Base-by-base conservation (phyloP, 2,329 filamentous ascomycete genomes). In the Peltaster fructicola region DNA sequence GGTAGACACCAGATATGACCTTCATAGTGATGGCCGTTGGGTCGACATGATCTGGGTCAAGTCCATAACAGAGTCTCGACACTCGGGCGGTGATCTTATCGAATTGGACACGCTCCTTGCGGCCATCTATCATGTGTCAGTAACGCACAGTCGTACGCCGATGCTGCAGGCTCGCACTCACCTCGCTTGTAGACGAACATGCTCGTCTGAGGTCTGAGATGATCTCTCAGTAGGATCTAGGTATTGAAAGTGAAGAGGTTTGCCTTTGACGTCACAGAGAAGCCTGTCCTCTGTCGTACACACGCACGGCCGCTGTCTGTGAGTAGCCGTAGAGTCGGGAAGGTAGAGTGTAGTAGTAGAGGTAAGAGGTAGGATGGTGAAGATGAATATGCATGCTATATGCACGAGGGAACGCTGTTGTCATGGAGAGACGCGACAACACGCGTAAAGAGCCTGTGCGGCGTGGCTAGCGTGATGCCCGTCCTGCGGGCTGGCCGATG, bases 41-140 rank as follows among this genome's bases (percentile, higher is more conserved):
- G 59, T 98, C 88, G 46, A 98, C 80, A 62, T 98, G 88, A 42
- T 79, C 85, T 24, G 78, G 70, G 51, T 98, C 88, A 30, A 98
- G 75, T 39, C 85, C 85, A 56, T 98, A 98, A 68, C 88, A 98
- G 49, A 98, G 66, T 47, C 88, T 73, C 22, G 88, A 95, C 41
- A 98, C 88, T 57, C 88, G 82, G 45, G 88, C 88, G 48, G 88
- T 95, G 69, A 98, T 98, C 65, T 98, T 98, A 68, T 98, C 88
- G 63, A 98, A 98, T 56, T 98, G 88, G 38, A 98, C 88, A 56
- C 88, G 88, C 68, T 98, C 88, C 65, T 95, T 92, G 65, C 88
- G 88, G 60, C 85, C 85, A 68, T 98, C 88, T 95, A 43, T 18
- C 17, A 8, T 17, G 25, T 27, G 36, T 48, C 29, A 45, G 39